These are phyloP conservation scores for Solanum ossicruentum DNA, from an alignment of 257 asterid genomes.

Conservation along the genomic window DNA sequence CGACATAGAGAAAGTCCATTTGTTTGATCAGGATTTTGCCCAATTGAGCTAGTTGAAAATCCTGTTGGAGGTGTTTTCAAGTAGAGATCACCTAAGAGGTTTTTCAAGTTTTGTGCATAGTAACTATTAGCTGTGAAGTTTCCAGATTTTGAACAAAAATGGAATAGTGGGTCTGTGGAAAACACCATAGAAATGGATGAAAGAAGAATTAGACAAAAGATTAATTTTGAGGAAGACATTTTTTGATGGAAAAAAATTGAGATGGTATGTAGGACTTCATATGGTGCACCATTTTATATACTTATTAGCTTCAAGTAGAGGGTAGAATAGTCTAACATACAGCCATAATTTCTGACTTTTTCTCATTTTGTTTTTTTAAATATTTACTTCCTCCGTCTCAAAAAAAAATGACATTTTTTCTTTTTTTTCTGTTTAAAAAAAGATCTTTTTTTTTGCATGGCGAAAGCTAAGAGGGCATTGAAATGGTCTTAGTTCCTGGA, in stretches of 20 bases:
- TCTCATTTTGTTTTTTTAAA: neutral
- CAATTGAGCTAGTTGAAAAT: slow-evolving; percentile 8
- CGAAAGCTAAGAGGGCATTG: no score
- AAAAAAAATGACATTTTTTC: no score
- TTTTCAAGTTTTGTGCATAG: slow-evolving; percentile 9
- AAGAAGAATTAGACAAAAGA: neutral
- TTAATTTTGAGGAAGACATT: neutral
- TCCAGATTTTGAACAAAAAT: slow-evolving; percentile 18
- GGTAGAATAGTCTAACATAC: neutral
- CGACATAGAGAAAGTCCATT: slow-evolving; percentile 31
- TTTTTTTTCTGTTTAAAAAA: no score
- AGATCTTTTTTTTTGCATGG: no score
- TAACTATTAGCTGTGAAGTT: slow-evolving; percentile 14
- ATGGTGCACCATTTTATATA: neutral
- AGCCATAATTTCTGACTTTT: neutral
- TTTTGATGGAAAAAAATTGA: neutral
- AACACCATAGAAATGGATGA: neutral
- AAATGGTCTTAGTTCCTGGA: no score
- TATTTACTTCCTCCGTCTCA: no score
- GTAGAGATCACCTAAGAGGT: slow-evolving; percentile 7
- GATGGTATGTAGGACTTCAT: neutral
- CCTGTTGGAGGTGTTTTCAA: slow-evolving; percentile 26
- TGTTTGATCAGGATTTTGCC: slow-evolving; percentile 5
- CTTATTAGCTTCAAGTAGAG: neutral
- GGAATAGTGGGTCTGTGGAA: slow-evolving; percentile 11